phyloP scores from a whole-genome alignment of 306 rosid species.

The Rosa lucieae region DNA sequence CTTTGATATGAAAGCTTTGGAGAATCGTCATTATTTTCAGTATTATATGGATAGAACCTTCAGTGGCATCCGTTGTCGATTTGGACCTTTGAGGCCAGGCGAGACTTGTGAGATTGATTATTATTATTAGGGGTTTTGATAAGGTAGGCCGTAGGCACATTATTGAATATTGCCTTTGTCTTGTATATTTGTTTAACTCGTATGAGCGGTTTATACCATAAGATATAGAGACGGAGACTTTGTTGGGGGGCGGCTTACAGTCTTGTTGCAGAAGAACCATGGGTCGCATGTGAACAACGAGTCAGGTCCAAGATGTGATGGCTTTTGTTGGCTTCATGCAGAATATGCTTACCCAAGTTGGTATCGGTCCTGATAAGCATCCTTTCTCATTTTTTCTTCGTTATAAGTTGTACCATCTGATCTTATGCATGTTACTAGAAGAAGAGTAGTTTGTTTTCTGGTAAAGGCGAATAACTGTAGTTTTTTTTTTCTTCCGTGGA shows the following conservation, averaged over 20 bases:
- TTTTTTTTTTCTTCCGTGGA: not conserved
- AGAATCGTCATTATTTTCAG: not conserved
- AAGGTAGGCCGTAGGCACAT: not conserved
- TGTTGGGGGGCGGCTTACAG: not conserved
- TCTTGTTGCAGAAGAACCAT: not conserved
- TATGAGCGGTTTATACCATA: not conserved
- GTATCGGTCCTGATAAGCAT: not conserved
- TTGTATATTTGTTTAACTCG: not conserved
- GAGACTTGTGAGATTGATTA: not conserved
- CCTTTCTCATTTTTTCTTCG: not conserved
- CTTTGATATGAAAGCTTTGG: not conserved
- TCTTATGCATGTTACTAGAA: not conserved
- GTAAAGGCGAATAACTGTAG: not conserved
- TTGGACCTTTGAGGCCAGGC: not conserved
- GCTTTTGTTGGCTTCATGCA: not conserved
- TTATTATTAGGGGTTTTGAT: not conserved
- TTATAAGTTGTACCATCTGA: not conserved
- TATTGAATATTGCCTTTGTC: not conserved
- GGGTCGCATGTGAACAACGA: not conserved
- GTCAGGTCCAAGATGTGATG: constrained; percentile 1
- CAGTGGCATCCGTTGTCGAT: not conserved
- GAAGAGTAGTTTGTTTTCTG: not conserved
- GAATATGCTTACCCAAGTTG: not conserved
- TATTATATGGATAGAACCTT: not conserved
- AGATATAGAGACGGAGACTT: not conserved